These are phyloP conservation scores for Boletus subparvulus DNA, from an alignment of 768 basidiomycete genomes.

Conservation along the genomic window DNA sequence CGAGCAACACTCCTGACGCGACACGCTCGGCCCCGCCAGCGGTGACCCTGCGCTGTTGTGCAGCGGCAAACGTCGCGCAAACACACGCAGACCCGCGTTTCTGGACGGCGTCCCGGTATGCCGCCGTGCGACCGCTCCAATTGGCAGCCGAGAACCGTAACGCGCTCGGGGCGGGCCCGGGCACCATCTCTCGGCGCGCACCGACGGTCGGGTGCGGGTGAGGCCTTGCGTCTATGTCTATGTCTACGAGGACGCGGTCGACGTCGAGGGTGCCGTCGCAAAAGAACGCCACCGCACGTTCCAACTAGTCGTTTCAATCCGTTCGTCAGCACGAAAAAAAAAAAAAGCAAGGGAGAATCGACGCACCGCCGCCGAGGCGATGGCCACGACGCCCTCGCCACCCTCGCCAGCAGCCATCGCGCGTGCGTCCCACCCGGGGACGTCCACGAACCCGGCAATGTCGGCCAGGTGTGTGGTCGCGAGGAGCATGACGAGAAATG, in stretches of 20 bases:
- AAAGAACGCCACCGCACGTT: background rate
- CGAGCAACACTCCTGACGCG: background rate
- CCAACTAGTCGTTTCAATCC: background rate
- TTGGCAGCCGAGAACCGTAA: background rate
- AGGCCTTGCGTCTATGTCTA: background rate
- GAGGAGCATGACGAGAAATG: background rate
- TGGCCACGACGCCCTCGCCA: constrained; percentile 3
- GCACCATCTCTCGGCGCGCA: background rate
- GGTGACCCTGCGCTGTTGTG: background rate
- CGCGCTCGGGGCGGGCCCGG: background rate
- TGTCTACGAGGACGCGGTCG: background rate
- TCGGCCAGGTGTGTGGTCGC: background rate
- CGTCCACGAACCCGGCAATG: background rate
- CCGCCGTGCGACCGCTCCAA: background rate
- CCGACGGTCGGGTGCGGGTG: background rate
- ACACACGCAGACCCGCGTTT: background rate
- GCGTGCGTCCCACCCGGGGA: background rate
- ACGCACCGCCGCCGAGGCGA: constrained; percentile 5
- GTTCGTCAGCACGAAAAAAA: background rate
- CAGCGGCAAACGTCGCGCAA: background rate
- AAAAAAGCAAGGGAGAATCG: background rate
- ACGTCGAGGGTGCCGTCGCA: background rate
- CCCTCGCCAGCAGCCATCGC: background rate
- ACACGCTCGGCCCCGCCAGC: background rate
- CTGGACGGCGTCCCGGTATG: background rate